Conservation (phyloP, 2,329 filamentous ascomycete species). For the Aspergillus aculeatinus region DNA sequence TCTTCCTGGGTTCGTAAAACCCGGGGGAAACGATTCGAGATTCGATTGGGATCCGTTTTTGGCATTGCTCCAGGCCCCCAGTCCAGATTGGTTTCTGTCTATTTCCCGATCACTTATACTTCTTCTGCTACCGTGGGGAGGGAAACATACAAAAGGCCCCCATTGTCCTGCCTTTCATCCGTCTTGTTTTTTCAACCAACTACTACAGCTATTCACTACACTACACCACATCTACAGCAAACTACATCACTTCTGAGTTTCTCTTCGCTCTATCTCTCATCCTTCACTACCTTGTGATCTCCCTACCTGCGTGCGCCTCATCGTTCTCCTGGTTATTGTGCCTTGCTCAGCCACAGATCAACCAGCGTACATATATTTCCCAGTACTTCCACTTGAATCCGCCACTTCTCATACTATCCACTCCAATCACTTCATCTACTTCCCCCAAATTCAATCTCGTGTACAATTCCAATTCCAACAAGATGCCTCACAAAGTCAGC, state of each 20-base stretch:
- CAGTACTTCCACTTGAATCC: not conserved
- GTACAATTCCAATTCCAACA: slow-evolving; percentile 8
- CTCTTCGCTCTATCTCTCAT: not conserved
- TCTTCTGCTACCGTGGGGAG: slow-evolving; percentile 7
- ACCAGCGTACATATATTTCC: slow-evolving; percentile 15
- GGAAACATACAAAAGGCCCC: slow-evolving; percentile 18
- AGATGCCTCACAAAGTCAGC: slow-evolving; percentile 39
- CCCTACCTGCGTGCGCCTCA: slow-evolving; percentile 4
- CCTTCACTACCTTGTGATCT: slow-evolving; percentile 1
- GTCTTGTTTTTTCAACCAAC: slow-evolving; percentile 9
- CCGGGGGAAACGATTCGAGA: slow-evolving; percentile 10
- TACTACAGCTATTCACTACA: not conserved
- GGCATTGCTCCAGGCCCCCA: slow-evolving; percentile 3
- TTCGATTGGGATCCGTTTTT: not conserved
- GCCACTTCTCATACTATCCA: not conserved
- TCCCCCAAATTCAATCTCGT: not conserved
- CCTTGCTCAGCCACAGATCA: slow-evolving; percentile 22
- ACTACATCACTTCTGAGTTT: not conserved
- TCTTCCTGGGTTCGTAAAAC: slow-evolving; percentile 2
- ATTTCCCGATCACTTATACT: slow-evolving; percentile 8
- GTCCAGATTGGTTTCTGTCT: slow-evolving; percentile 10
- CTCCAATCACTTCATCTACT: not conserved
- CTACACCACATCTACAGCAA: not conserved
- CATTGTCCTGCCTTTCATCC: slow-evolving; percentile 2
- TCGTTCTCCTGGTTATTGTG: slow-evolving; percentile 9